Base-by-base conservation (phyloP, 192 early-diverging fungal species). In the Rhizoclosmatium globosum region DNA sequence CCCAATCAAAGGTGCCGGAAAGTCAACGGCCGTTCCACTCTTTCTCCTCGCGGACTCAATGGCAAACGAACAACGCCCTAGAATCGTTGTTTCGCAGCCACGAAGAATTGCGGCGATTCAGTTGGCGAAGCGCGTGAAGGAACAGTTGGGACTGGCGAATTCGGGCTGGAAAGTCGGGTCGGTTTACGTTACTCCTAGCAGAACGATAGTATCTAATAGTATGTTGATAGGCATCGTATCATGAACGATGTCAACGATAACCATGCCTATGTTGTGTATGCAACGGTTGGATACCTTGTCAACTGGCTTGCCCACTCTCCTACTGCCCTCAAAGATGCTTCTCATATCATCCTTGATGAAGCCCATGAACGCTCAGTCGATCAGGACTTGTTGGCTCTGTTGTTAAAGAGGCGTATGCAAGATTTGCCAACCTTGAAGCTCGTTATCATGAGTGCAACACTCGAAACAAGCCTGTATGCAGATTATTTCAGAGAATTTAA, bases 311-410 rank as follows among this genome's bases (percentile, higher is more conserved):
- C 64, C 2, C 17, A 65, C 64, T 38, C n/a, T 39, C 13, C 17
- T 38, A 15, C 19, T 39, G n/a, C 38, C 38, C 64, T 65, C 39
- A 15, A 13, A 15, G 21, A 39, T 39, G 64, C 64, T 13, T 38
- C 64, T 3, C 38, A 23, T 21, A 89, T 98, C 19, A 94, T 98
- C 59, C 92, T 96, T 42, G 96, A 98, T 80, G 96, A 98, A 83
- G 95, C 96, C 19, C 96, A 98, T 86, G 96, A 97, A 83, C 89
- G 96, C 68, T 94, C 92, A 64, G 83, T 97, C 67, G 96, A 95
- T 81, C 97, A 95, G 0, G 96, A 98, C 79, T 94, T 98, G 41
- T 81, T 98, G 23, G 64, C 64, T 15, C 17, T 65, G 21, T 39
- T 65, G 21, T 15, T 65, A 3, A 38, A 17, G 39, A n/a, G 38